A percentile compares a stretch with the other conserved stretches of the same genome.
Conservation (phyloP, 345 rosid genomes). For the Cochlearia excelsa region DNA sequence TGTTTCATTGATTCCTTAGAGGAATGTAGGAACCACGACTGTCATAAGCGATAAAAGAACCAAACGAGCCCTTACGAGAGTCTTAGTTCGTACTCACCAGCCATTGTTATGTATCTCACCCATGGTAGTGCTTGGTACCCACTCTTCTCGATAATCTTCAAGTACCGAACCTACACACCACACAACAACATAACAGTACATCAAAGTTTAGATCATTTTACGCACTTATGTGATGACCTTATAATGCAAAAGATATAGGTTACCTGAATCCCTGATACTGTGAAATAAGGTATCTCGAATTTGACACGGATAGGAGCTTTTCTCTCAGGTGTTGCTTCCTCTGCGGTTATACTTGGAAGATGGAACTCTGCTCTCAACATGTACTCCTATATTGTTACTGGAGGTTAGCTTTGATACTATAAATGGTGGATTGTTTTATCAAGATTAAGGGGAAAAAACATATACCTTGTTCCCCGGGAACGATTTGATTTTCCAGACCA, state of each 20-base stretch:
- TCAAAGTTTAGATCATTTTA: constrained; percentile 32
- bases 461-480: constrained; percentile 67
- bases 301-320: constrained; percentile 90
- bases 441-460: neutral
- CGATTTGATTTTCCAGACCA: constrained; percentile 75
- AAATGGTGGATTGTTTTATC: neutral
- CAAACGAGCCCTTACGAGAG: constrained; percentile 43
- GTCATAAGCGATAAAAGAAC: constrained; percentile 2
- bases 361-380: constrained; percentile 85
- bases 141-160: constrained; percentile 93
- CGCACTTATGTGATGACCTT: no score
- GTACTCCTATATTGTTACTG: constrained; percentile 51
- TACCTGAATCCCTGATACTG: constrained; percentile 89
- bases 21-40: constrained; percentile 12
- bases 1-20: constrained; percentile 6
- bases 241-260: no score
- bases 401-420: neutral
- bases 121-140: constrained; percentile 98
- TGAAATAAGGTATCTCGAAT: constrained; percentile 94
- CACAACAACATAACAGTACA: neutral
- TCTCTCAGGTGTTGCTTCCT: constrained; percentile 76
- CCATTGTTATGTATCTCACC: constrained; percentile 98
- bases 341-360: constrained; percentile 84
- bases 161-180: constrained; percentile 71
- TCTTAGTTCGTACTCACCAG: constrained; percentile 90